Percentiles rank a stretch among this genome's conserved stretches.
Conservation (phyloP, 1,284 basidiomycete species). For the Leccinum fuscescens region DNA sequence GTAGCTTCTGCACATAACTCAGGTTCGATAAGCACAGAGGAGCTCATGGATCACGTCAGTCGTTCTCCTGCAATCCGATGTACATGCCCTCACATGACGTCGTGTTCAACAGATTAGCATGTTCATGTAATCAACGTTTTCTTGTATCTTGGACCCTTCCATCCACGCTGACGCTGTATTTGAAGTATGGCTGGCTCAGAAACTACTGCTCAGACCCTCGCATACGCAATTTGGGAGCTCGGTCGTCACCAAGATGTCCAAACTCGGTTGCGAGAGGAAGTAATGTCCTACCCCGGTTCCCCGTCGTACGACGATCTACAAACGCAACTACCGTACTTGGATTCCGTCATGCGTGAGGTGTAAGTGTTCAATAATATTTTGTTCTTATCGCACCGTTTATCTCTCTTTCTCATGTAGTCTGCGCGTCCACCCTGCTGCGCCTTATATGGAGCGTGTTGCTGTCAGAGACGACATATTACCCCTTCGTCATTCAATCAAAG, state of each 20-base stretch:
- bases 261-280: slow-evolving; percentile 6
- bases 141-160: not conserved
- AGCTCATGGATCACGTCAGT: slow-evolving; percentile 9
- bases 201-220: slow-evolving; percentile 6
- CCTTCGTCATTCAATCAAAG: slow-evolving; percentile 6
- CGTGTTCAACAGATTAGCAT: slow-evolving; percentile 6
- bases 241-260: slow-evolving; percentile 8
- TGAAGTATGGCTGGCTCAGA: slow-evolving; percentile 9
- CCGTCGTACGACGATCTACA: slow-evolving; percentile 3
- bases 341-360: slow-evolving; percentile 10
- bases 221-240: slow-evolving; percentile 12
- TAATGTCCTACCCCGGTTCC: slow-evolving; percentile 1
- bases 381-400: not conserved
- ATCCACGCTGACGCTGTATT: not conserved
- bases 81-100: not conserved
- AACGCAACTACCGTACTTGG: slow-evolving; percentile 9
- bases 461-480: slow-evolving; percentile 6
- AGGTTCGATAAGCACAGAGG: slow-evolving; percentile 1
- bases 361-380: not conserved
- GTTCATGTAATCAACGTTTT: slow-evolving; percentile 6
- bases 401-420: not conserved
- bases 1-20: slow-evolving; percentile 5
- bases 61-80: not conserved
- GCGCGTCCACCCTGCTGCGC: slow-evolving; percentile 7
- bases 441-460: slow-evolving; percentile 6